phyloP scores from a whole-genome alignment of 768 basidiomycete species.

The Mycena metata region DNA sequence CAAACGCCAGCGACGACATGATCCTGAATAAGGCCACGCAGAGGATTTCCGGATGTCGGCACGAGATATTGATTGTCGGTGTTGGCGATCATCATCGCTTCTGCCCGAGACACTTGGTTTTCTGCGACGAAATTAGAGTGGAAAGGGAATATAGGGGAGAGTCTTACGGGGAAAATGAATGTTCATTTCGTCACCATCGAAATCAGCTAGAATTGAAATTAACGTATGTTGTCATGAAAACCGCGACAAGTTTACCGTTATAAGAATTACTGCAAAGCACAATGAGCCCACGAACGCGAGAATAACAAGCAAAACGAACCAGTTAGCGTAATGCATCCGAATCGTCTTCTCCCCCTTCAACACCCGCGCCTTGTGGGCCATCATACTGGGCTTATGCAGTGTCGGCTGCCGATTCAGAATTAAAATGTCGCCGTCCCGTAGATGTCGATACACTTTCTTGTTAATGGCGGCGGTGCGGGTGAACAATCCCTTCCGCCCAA shows the following conservation, averaged over 20 bases:
- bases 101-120: constrained; percentile 94
- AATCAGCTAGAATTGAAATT: constrained; percentile 71
- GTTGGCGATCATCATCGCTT: constrained; percentile 94
- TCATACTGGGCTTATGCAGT: constrained; percentile 99
- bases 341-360: constrained; percentile 98
- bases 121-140: constrained; percentile 61
- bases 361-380: constrained; percentile 95
- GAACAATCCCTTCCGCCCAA: constrained; percentile 68
- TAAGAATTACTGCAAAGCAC: constrained; percentile 86
- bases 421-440: constrained; percentile 94
- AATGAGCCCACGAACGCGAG: constrained; percentile 33
- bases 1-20: constrained; percentile 99
- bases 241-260: constrained; percentile 72
- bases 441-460: constrained; percentile 97
- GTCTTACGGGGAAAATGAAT: constrained; percentile 97
- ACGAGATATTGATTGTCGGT: constrained; percentile 99
- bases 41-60: constrained; percentile 96
- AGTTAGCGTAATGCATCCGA: constrained; percentile 99
- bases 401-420: constrained; percentile 99
- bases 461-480: constrained; percentile 87
- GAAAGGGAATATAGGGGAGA: constrained; percentile 6
- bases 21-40: constrained; percentile 98
- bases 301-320: constrained; percentile 64
- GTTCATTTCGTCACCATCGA: constrained; percentile 99
- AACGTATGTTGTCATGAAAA: constrained; percentile 1